phyloP scores from a whole-genome alignment of 2,329 filamentous ascomycete species.

The Aspergillus carbonarius region DNA sequence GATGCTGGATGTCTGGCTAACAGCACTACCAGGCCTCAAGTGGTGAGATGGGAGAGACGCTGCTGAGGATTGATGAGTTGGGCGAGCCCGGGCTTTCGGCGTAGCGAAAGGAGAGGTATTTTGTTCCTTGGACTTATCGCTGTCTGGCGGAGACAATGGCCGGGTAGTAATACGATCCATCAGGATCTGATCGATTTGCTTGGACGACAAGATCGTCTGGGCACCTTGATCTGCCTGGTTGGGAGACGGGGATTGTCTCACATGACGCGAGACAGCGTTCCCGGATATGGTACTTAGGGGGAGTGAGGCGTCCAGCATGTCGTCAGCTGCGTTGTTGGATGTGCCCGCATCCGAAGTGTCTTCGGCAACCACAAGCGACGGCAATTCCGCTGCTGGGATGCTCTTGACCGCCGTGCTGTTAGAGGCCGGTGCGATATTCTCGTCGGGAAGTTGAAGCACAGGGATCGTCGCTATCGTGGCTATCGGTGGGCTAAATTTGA shows the following conservation, averaged over 20 bases:
- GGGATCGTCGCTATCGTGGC: conserved; percentile 16
- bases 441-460: conserved; percentile 20
- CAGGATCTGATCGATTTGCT: conserved; percentile 75
- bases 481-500: conserved; percentile 35
- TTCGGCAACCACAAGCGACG: conserved; percentile 58
- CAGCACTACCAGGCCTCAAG: conserved; percentile 68
- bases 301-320: conserved; percentile 38
- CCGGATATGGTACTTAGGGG: conserved; percentile 64
- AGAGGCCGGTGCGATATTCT: conserved; percentile 23
- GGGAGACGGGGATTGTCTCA: conserved; percentile 28
- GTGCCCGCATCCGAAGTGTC: conserved; percentile 62
- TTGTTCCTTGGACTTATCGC: conserved; percentile 29
- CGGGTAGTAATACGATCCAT: conserved; percentile 50
- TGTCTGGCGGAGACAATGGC: conserved; percentile 35
- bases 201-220: conserved; percentile 80
- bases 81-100: conserved; percentile 34
- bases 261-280: conserved; percentile 47
- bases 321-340: conserved; percentile 35
- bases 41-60: conserved; percentile 34
- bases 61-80: conserved; percentile 33
- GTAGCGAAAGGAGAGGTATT: conserved; percentile 38
- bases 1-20: conserved; percentile 60
- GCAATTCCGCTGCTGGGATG: conserved; percentile 26
- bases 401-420: conserved; percentile 20
- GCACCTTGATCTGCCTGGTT: conserved; percentile 68